phyloP scores from a whole-genome alignment of 208 protist genomes.

The Angomonas ambiguus region DNA sequence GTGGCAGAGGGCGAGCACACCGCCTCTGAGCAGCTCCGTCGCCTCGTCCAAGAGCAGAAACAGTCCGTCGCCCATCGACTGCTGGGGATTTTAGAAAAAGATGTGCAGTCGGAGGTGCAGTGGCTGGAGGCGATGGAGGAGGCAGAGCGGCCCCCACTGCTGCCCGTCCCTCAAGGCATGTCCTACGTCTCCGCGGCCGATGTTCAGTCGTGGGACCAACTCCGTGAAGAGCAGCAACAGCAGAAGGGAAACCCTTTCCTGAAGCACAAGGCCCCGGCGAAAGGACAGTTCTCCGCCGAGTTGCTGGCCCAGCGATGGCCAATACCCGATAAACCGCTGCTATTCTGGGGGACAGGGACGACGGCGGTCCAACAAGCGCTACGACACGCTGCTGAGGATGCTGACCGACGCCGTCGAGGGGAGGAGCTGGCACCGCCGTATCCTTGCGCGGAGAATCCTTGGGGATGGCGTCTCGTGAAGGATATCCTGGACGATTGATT shows the following conservation, averaged over 20 bases:
- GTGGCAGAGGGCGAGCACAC: conserved; percentile 6
- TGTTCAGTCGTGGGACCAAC: conserved; percentile 54
- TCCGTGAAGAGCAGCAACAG: conserved; percentile 39
- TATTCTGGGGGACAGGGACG: conserved; percentile 84
- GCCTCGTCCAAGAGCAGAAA: conserved; percentile 45
- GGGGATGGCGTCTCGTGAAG: conserved; percentile 76
- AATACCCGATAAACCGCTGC: conserved; percentile 70
- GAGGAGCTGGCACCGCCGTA: conserved; percentile 68
- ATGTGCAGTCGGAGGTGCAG: conserved; percentile 67
- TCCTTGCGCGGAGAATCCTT: conserved; percentile 80
- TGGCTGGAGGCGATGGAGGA: conserved; percentile 82
- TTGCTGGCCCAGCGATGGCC: conserved; percentile 70
- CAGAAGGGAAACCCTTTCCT: conserved; percentile 58
- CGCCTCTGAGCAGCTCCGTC: conserved; percentile 27
- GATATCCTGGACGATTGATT: conserved; percentile 60
- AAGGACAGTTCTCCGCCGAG: conserved; percentile 36
- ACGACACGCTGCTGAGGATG: conserved; percentile 73
- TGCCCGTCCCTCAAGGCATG: conserved; percentile 81
- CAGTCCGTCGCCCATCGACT: conserved; percentile 36
- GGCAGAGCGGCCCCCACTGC: conserved; percentile 70
- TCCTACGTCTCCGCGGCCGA: conserved; percentile 81
- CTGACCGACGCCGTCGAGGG: conserved; percentile 43
- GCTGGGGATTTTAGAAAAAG: conserved; percentile 59
- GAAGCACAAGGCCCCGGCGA: conserved; percentile 18
- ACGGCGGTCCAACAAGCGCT: conserved; percentile 81